Conservation (phyloP, 768 basidiomycete genomes). For the Lactarius psammicola region DNA sequence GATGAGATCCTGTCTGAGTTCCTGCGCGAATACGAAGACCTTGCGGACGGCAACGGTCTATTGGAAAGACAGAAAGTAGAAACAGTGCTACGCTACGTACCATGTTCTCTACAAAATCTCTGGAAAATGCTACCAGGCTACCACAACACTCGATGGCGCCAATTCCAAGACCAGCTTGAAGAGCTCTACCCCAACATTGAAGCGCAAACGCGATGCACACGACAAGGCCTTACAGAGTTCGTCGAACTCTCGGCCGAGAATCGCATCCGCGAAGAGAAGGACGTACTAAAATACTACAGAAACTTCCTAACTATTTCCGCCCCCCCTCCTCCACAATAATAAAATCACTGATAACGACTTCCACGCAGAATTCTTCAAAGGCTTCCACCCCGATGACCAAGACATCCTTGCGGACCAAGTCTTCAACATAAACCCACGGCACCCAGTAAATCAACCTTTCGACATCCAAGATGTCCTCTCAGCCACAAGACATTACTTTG, state of each 20-base stretch:
- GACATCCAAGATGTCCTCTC: not conserved
- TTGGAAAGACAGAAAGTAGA: not conserved
- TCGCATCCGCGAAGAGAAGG: not conserved
- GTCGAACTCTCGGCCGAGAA: not conserved
- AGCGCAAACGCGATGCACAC: not conserved
- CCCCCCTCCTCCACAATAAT: not conserved
- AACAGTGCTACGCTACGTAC: not conserved
- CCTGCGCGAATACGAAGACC: not conserved
- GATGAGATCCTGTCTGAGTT: not conserved
- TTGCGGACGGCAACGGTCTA: not conserved
- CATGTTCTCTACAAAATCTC: not conserved
- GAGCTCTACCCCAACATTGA: not conserved
- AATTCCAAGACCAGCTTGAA: not conserved
- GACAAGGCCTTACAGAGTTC: not conserved
- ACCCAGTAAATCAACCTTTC: not conserved
- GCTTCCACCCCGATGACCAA: not conserved
- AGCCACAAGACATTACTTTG: not conserved
- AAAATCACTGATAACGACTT: not conserved
- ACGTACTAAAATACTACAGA: not conserved
- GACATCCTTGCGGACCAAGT: too few relatives aligned
- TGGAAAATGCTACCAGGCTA: not conserved
- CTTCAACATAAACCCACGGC: not conserved
- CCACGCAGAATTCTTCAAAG: not conserved
- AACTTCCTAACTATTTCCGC: not conserved
- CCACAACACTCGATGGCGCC: not conserved